A percentile compares a stretch with the other conserved stretches of the same genome.
phyloP scores from a whole-genome alignment of 75 land plant species.

The Pinus albicaulis region DNA sequence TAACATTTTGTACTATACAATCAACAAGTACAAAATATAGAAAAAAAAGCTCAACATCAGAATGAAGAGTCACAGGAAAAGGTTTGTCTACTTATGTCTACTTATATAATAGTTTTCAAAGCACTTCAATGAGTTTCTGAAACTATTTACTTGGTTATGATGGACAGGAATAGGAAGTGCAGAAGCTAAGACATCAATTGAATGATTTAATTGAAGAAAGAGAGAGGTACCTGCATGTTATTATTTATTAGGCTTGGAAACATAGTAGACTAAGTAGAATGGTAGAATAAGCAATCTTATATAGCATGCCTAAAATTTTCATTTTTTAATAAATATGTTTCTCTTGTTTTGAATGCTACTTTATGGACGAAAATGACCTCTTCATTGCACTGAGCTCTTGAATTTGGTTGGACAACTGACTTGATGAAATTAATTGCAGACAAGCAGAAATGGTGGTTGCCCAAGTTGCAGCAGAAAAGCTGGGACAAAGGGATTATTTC shows the following conservation, averaged over 20 bases:
- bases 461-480: constrained; percentile 68
- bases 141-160: background rate
- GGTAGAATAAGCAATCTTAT: background rate
- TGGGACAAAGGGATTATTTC: constrained; percentile 57
- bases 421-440: constrained; percentile 79
- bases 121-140: background rate
- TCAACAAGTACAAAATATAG: constrained; percentile 50
- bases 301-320: background rate
- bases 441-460: constrained; percentile 79
- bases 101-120: background rate
- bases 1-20: constrained; percentile 57
- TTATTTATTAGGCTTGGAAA: background rate
- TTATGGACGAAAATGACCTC: background rate
- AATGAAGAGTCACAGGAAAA: constrained; percentile 45
- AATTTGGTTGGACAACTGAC: no score
- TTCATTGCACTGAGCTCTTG: constrained; percentile 2
- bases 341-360: background rate
- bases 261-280: background rate
- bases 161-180: constrained; percentile 57
- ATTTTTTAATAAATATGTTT: no score
- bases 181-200: constrained; percentile 58
- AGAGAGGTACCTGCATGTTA: constrained; percentile 42
- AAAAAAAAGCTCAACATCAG: constrained; percentile 31
- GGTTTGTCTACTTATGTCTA: constrained; percentile 26
- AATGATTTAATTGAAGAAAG: constrained; percentile 80